Base-by-base conservation (phyloP, 495 filamentous ascomycete genomes). In the Daldinia bambusicola region DNA sequence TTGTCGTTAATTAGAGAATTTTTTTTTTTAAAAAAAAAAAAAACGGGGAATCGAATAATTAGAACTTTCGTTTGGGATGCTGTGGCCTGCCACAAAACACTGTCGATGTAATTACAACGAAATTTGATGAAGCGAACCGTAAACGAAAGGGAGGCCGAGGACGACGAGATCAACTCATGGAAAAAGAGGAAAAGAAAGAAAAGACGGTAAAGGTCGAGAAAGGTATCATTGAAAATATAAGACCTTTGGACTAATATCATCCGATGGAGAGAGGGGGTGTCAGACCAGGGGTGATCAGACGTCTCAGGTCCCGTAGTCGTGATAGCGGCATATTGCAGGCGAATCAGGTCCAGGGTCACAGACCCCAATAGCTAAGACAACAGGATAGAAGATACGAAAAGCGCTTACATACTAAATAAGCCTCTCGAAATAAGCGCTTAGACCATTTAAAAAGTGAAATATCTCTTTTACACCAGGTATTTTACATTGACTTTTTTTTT, bases 21-120 rank as follows among this genome's bases (percentile, higher is more conserved):
- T 26, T 26, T 26, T 26, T 1, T 26, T 26, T 26, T 26, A 26
- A 26, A 26, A 26, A 26, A 26, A 26, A 26, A 16, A 56, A 20
- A 12, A 32, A 40, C 31, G 32, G 10, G 45, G 8, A 37, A 38
- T 40, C 22, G 20, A 60, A 63, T 51, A 63, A 67, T 34, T 61
- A 55, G 14, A 61, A 18, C 18, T 3, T 26, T 48, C 43, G 43
- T 48, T 48, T 57, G 40, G 31, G 34, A 68, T 68, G 60, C 14
- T 69, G 70, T 72, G 64, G 70, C 64, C 64, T 68, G 65, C 64
- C 70, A 68, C 64, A 34, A 51, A 64, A 32, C n/a, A 61, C 13
- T n/a, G 38, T 64, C 26, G 22, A 34, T 38, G 26, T 61, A 67
- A 12, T 48, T 48, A 60, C 38, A 32, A 64, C 34, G 10, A 38